These are phyloP conservation scores for Trichocladium uniseriatum DNA, from an alignment of 495 filamentous ascomycete species.

Conservation along the genomic window DNA sequence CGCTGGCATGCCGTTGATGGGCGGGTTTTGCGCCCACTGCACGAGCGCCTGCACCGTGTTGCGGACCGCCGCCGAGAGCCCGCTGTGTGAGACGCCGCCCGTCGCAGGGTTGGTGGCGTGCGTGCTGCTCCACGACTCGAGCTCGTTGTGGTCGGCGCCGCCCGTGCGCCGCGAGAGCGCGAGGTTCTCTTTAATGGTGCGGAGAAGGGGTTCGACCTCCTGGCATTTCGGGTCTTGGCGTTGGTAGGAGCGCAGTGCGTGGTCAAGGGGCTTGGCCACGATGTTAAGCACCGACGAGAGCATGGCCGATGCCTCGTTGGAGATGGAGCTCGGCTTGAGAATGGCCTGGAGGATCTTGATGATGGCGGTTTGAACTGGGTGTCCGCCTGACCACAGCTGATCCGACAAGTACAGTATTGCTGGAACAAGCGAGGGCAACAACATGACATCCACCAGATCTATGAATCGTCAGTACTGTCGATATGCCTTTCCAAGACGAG, in stretches of 20 bases:
- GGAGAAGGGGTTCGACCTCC: constrained; percentile 63
- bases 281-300: constrained; percentile 77
- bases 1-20: constrained; percentile 56
- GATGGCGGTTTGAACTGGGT: constrained; percentile 47
- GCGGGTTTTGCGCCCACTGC: constrained; percentile 60
- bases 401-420: constrained; percentile 73
- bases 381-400: constrained; percentile 59
- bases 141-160: constrained; percentile 57
- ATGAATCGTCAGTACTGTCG: background rate
- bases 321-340: constrained; percentile 64
- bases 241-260: constrained; percentile 63
- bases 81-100: constrained; percentile 36
- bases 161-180: constrained; percentile 54
- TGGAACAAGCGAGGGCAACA: constrained; percentile 77
- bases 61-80: constrained; percentile 52
- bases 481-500: background rate
- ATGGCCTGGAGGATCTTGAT: constrained; percentile 71
- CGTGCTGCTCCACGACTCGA: constrained; percentile 61
- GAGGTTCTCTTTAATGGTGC: constrained; percentile 59
- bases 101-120: constrained; percentile 5
- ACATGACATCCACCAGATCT: constrained; percentile 82
- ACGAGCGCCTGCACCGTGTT: constrained; percentile 58
- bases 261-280: constrained; percentile 65
- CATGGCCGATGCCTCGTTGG: constrained; percentile 70
- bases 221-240: constrained; percentile 55